Percentiles rank a stretch among this genome's conserved stretches.
Conservation (phyloP, 352 stramenopile genomes). For the Phytophthora citricola region DNA sequence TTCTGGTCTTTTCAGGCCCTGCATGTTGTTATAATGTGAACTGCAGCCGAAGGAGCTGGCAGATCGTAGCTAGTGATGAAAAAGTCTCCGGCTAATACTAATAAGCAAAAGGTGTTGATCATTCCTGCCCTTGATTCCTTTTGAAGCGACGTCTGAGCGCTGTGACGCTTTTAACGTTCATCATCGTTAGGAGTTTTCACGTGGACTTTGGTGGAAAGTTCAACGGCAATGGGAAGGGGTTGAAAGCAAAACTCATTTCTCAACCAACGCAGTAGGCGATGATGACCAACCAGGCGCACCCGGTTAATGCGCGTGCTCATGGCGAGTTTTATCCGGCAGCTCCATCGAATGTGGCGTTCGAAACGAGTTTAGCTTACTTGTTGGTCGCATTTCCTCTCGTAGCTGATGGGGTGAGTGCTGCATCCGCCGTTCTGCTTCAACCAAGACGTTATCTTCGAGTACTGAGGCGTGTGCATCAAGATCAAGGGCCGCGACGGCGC, state of each 20-base stretch:
- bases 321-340: not conserved
- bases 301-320: not conserved
- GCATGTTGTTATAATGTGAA: slow-evolving; percentile 7
- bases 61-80: slow-evolving; percentile 9
- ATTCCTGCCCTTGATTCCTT: not conserved
- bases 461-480: not conserved
- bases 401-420: not conserved
- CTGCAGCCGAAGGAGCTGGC: not conserved
- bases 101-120: slow-evolving; percentile 1
- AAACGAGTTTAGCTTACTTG: slow-evolving; percentile 2
- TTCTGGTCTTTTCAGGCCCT: not conserved
- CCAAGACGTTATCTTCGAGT: not conserved
- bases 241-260: too few relatives aligned
- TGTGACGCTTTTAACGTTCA: too few relatives aligned
- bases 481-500: not conserved
- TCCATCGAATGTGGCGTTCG: not conserved
- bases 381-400: not conserved
- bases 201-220: too few relatives aligned
- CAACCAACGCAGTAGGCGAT: too few relatives aligned
- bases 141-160: not conserved
- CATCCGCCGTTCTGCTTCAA: slow-evolving; percentile 1
- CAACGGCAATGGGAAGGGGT: too few relatives aligned
- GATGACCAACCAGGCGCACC: too few relatives aligned
- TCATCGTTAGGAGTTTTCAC: too few relatives aligned
- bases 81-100: slow-evolving; percentile 4